Evolutionary conservation across 176 grass and related monocot genomes (phyloP), one percentile per base, ranked within the genome.

Genomic region (Avena eriantha): DNA sequence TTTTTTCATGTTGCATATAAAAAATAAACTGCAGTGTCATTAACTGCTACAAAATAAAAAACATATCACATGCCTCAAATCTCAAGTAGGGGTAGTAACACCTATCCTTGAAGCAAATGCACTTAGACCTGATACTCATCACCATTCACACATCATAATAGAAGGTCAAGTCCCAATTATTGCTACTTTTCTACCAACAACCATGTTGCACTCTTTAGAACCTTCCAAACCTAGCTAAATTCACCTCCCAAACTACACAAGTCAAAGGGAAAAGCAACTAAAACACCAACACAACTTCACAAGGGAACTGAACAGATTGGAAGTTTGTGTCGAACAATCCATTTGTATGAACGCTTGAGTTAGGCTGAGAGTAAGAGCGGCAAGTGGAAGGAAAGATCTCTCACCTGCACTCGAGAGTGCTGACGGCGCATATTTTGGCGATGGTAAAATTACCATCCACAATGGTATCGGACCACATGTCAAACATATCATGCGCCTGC

Each of bases 81-180:
- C 59, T 26, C 22, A 23, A 12, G 2, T 61, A 61, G 59, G 39
- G 39, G 69, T 73, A 22, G 69, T 73, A 22, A 73, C 21, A 72
- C 69, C 69, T 46, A 73, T 5, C 39, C 39, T n/a, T 73, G 69
- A 47, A 46, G 69, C n/a, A 73, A 46, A 46, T 47, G 35, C 69
- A 73, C 19, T 14, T 14, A 46, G 69, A 73, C n/a, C 39, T 14
- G 21, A 45, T 14, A 7, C 69, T 73, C 9, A 12, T 73, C 21
- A 24, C n/a, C n/a, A 24, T 73, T 48, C 41, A 24, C 70, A 73
- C 4, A 7, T 45, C 70, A 73, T 47, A 15, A 43, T 21, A 73
- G 43, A 73, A 73, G 70, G n/a, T n/a, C 19, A 71, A 43, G 69
- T 45, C 56, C 11, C 1, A 72, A 12, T 43, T 46, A 46, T 13